Conservation (phyloP, 2,329 filamentous ascomycete species). For the Hortaea werneckii region DNA sequence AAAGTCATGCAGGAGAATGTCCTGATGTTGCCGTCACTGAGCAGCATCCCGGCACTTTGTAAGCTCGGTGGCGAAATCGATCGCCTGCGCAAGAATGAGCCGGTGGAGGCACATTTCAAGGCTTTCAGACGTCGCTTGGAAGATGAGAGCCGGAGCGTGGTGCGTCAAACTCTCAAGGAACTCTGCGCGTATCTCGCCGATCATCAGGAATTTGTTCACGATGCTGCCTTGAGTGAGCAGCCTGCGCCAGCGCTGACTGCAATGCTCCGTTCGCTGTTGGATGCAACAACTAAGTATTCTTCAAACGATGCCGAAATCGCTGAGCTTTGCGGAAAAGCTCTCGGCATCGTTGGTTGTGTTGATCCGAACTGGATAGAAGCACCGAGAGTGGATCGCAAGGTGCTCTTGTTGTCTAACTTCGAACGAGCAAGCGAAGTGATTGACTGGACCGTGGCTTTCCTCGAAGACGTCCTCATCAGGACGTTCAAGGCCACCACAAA, state of each 20-base stretch:
- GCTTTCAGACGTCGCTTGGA: slow-evolving; percentile 64
- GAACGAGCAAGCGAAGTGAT: slow-evolving; percentile 65
- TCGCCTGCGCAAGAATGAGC: slow-evolving; percentile 54
- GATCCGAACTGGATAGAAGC: slow-evolving; percentile 85
- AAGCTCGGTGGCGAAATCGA: slow-evolving; percentile 58
- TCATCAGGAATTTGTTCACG: slow-evolving; percentile 70
- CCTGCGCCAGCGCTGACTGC: slow-evolving; percentile 63
- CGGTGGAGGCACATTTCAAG: slow-evolving; percentile 55
- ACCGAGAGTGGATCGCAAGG: slow-evolving; percentile 65
- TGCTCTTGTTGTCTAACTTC: slow-evolving; percentile 83
- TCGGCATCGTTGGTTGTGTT: slow-evolving; percentile 82
- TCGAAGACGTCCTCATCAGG: slow-evolving; percentile 81
- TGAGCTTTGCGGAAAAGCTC: slow-evolving; percentile 64
- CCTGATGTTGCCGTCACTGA: slow-evolving; percentile 67
- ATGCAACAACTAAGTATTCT: slow-evolving; percentile 75
- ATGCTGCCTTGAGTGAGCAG: slow-evolving; percentile 71
- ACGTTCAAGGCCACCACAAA: slow-evolving; percentile 87
- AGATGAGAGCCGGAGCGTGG: slow-evolving; percentile 79
- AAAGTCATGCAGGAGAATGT: slow-evolving; percentile 55
- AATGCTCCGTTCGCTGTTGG: slow-evolving; percentile 68
- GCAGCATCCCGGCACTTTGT: slow-evolving; percentile 56
- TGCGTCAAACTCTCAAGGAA: slow-evolving; percentile 70
- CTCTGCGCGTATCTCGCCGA: slow-evolving; percentile 60
- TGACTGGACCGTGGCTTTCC: slow-evolving; percentile 73
- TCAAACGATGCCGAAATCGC: slow-evolving; percentile 57